Evolutionary conservation across 768 basidiomycete species (phyloP).

Genomic region (Lentinula boryana): DNA sequence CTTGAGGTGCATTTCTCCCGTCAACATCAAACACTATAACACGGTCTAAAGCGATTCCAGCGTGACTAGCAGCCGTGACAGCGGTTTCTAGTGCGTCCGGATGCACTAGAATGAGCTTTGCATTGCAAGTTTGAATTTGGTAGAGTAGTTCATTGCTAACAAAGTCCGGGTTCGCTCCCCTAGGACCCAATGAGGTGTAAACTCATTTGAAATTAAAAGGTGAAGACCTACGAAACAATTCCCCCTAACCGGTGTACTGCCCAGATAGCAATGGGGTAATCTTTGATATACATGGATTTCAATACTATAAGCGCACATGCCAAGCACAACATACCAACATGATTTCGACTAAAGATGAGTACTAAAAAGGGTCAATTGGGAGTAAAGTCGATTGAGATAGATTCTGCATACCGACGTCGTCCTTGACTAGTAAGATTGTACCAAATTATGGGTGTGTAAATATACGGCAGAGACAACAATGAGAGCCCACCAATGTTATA

Average conservation of each 20-base stretch:
- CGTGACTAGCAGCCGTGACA: slow-evolving; percentile 30
- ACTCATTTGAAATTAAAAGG: not conserved
- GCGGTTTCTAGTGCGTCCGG: slow-evolving; percentile 39
- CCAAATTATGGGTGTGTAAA: not conserved
- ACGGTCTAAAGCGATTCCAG: slow-evolving; percentile 32
- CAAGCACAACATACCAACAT: slow-evolving; percentile 39
- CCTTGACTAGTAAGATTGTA: slow-evolving; percentile 27
- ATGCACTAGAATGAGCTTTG: slow-evolving; percentile 41
- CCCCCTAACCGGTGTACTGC: slow-evolving; percentile 52
- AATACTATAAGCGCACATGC: not conserved
- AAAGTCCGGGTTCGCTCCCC: slow-evolving; percentile 61
- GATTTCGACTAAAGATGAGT: slow-evolving; percentile 61
- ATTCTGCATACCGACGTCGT: slow-evolving; percentile 41
- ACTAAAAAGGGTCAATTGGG: slow-evolving; percentile 27
- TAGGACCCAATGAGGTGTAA: slow-evolving; percentile 12
- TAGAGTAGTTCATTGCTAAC: slow-evolving; percentile 47
- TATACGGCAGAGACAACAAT: not conserved
- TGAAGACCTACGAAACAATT: slow-evolving; percentile 43
- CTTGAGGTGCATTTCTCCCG: not conserved
- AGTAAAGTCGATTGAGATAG: not conserved
- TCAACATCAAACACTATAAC: slow-evolving; percentile 35
- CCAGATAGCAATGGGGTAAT: slow-evolving; percentile 52
- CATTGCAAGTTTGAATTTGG: slow-evolving; percentile 44
- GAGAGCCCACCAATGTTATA: slow-evolving; percentile 29
- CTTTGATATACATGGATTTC: slow-evolving; percentile 18